Conservation (phyloP, 73 alveolate species). For the Breviolum minutum region DNA sequence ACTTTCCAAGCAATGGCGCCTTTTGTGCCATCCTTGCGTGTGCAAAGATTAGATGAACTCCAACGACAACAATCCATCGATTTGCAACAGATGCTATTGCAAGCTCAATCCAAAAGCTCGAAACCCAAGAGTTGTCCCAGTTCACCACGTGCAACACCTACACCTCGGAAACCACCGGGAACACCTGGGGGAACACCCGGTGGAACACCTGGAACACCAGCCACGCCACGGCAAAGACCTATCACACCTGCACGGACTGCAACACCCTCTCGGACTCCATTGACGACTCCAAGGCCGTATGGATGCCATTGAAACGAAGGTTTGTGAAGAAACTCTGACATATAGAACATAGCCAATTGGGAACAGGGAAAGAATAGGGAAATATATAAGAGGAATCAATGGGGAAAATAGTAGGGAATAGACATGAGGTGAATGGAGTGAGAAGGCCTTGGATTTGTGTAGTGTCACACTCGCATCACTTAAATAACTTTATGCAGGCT, state of each 20-base stretch:
- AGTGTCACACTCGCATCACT: too few relatives aligned
- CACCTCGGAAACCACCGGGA: too few relatives aligned
- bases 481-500: too few relatives aligned
- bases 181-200: too few relatives aligned
- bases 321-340: too few relatives aligned
- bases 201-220: neutral
- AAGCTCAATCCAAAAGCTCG: neutral
- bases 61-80: slow-evolving; percentile 63
- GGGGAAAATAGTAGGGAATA: too few relatives aligned
- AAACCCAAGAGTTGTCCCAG: neutral
- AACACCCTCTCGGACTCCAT: slow-evolving; percentile 9
- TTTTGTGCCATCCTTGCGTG: slow-evolving; percentile 21
- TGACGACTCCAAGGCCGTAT: neutral
- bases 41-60: slow-evolving; percentile 22
- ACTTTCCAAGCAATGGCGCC: slow-evolving; percentile 21
- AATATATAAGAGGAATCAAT: too few relatives aligned
- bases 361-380: too few relatives aligned
- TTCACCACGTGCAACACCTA: neutral
- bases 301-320: too few relatives aligned
- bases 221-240: neutral
- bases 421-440: too few relatives aligned
- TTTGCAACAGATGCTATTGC: slow-evolving; percentile 35
- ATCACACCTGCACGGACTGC: neutral
- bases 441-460: too few relatives aligned
- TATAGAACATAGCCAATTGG: too few relatives aligned